These are phyloP conservation scores for Zygosaccharomyces gambellarensis DNA, from an alignment of 805 yeast genomes.

Conservation along the genomic window DNA sequence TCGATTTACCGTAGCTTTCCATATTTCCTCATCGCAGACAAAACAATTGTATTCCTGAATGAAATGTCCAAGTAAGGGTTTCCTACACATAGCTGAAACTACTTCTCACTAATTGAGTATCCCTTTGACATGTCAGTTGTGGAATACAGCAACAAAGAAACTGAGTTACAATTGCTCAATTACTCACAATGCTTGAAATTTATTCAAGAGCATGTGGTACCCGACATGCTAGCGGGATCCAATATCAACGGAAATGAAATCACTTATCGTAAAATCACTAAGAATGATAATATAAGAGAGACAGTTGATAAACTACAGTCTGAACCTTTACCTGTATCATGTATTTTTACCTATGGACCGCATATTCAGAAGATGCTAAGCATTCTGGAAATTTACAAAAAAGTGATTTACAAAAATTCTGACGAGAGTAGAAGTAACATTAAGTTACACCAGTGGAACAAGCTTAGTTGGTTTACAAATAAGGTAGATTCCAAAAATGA, in stretches of 20 bases:
- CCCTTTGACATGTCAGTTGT: slow-evolving; percentile 3
- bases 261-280: slow-evolving; percentile 17
- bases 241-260: background rate
- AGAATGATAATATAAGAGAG: slow-evolving; percentile 23
- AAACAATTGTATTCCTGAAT: background rate
- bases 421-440: background rate
- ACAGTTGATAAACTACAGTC: slow-evolving; percentile 16
- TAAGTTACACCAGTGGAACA: slow-evolving; percentile 23
- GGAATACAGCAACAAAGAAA: slow-evolving; percentile 10
- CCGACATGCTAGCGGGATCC: slow-evolving; percentile 10
- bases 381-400: slow-evolving; percentile 24
- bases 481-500: slow-evolving; percentile 26
- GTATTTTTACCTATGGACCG: slow-evolving; percentile 26
- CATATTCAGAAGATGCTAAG: slow-evolving; percentile 28
- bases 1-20: background rate
- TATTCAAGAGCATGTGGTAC: slow-evolving; percentile 19
- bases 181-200: slow-evolving; percentile 13
- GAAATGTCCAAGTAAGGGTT: background rate
- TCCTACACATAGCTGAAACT: too few relatives aligned
- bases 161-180: slow-evolving; percentile 14
- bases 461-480: slow-evolving; percentile 18
- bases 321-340: slow-evolving; percentile 1
- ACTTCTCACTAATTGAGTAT: too few relatives aligned
- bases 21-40: background rate
- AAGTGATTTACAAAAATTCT: background rate